Conservation (phyloP, 192 early-diverging fungal genomes). For the Coemansia sp. region DNA sequence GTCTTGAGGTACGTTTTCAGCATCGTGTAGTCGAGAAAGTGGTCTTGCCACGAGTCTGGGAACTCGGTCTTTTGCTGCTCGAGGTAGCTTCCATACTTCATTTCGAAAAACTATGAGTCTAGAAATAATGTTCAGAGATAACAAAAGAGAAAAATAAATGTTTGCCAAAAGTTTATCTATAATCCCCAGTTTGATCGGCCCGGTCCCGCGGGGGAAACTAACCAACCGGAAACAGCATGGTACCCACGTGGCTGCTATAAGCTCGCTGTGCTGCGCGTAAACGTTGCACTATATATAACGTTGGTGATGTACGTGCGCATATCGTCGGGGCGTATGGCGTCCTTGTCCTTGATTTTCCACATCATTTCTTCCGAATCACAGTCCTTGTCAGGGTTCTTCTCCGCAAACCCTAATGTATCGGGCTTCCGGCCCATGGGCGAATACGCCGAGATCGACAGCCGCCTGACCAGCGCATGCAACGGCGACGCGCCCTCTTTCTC, state of each 20-base stretch:
- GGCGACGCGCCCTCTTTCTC: conserved; percentile 1
- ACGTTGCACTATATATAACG: conserved; percentile 31
- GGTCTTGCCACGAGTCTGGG: conserved; percentile 62
- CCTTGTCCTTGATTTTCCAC: conserved; percentile 54
- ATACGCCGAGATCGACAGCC: conserved; percentile 22
- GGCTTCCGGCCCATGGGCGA: conserved; percentile 4
- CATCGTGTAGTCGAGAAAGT: conserved; percentile 71
- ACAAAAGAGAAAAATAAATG: not conserved
- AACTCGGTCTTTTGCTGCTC: conserved; percentile 64
- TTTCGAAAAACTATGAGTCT: conserved; percentile 14
- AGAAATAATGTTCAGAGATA: not conserved
- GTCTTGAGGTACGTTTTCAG: conserved; percentile 69
- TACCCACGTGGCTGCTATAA: conserved; percentile 9
- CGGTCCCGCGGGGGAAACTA: too few species aligned
- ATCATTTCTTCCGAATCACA: conserved; percentile 14
- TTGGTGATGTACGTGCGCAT: conserved; percentile 43
- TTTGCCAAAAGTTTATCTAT: not conserved
- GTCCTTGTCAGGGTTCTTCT: conserved; percentile 15
- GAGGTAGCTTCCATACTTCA: conserved; percentile 78
- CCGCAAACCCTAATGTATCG: conserved; percentile 20
- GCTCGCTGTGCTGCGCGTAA: conserved; percentile 19
- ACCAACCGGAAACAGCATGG: too few species aligned
- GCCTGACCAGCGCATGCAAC: conserved; percentile 21
- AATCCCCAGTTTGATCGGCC: too few species aligned
- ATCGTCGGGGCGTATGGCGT: conserved; percentile 28